Base-by-base conservation (phyloP, 495 filamentous ascomycete genomes). In the Oleoguttula mirabilis region DNA sequence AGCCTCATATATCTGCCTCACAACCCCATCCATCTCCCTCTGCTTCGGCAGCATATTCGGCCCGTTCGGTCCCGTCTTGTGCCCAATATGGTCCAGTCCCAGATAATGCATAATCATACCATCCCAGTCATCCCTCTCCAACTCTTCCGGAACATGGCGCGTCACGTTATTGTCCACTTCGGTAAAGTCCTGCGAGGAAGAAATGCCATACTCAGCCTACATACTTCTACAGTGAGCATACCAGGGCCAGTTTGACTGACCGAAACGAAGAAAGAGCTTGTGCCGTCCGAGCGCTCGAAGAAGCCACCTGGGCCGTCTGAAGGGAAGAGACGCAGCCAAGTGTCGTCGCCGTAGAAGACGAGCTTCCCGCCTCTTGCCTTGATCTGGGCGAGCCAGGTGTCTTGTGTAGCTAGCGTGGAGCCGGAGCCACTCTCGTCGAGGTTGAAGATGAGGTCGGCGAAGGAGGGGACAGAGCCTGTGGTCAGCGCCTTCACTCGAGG, bases 91-190 rank as follows among this genome's bases (percentile, higher is more conserved):
- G 58, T 99, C 90, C 21, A 99, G 69, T 11, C 90, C 90, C 39
- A 99, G 72, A 56, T 93, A 98, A 68, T 98, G 90, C 61, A 98
- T 69, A 17, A 98, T 73, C 73, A 95, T 77, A 5, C 76, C 85
- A 60, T 87, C 82, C 90, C 90, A 98, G 60, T 98, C 90, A 54
- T 73, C 61, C 21, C 70, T 72, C 25, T 61, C 54, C 43, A 98
- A 70, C 61, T 96, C 88, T 10, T 66, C 64, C 5, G 80, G 67
- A 25, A 96, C 64, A 63, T 99, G 86, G 38, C 90, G 73, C 6
- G 90, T 99, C 54, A 99, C 90, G 64, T 99, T 98, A 54, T 84
- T 79, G 60, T 98, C 90, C 40, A 98, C 90, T 67, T 98, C 90
- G 14, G 83, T 87, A 50, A 95, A 98, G 60, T 99, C 92, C 87